A percentile compares a stretch with the other conserved stretches of the same genome.
Conservation (phyloP, 2,329 filamentous ascomycete species). For the Alternaria sp. region DNA sequence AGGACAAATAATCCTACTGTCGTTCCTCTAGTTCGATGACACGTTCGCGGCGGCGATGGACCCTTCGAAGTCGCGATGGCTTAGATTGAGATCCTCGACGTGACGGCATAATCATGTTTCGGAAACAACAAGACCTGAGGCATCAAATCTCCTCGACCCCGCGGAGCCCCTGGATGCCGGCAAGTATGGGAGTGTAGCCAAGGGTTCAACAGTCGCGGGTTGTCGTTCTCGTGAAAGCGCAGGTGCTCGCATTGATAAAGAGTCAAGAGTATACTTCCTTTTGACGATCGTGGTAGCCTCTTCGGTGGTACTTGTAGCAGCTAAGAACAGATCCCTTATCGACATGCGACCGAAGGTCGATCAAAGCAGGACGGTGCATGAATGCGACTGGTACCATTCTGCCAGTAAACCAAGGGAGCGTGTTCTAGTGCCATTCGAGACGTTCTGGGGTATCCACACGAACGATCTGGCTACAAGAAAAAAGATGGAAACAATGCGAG, state of each 20-base stretch:
- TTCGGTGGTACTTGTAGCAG: not conserved
- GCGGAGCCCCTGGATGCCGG: not conserved
- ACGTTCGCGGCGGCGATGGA: not conserved
- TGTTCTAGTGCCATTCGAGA: not conserved
- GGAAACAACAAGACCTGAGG: constrained; percentile 1
- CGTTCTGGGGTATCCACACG: not conserved
- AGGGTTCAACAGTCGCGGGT: not conserved
- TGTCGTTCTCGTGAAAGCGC: not conserved
- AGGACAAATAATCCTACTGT: not conserved
- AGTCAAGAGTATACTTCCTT: not conserved
- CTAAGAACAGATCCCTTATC: not conserved
- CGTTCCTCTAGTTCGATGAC: not conserved
- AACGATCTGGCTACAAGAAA: not conserved
- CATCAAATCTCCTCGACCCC: not conserved
- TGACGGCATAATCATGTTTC: constrained; percentile 3
- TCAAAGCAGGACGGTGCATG: not conserved
- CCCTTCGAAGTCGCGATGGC: not conserved
- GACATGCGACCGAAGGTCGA: not conserved
- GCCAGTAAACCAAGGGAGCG: not conserved
- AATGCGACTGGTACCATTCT: not conserved
- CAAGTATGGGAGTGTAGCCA: not conserved
- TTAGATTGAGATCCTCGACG: not conserved
- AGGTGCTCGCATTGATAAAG: constrained; percentile 1
- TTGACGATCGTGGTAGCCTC: not conserved
- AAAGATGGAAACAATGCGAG: not conserved